These are phyloP conservation scores for Bipolaris victoriae DNA, from an alignment of 2,329 filamentous ascomycete genomes.

Conservation along the genomic window DNA sequence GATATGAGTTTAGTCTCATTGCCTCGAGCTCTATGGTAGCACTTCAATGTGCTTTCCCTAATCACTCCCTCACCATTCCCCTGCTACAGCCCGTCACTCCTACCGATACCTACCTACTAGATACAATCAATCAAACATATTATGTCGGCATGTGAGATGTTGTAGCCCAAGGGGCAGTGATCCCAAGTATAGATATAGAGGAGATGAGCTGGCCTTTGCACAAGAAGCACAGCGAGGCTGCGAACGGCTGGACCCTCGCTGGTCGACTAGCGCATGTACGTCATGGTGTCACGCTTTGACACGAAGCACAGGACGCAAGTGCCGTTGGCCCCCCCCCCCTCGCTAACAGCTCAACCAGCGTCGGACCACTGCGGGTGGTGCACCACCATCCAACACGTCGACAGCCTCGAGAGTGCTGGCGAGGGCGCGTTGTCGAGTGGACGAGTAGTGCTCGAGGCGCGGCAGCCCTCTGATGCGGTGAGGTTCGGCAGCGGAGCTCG, in stretches of 20 bases:
- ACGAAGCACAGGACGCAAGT: conserved; percentile 7
- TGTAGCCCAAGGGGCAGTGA: background rate
- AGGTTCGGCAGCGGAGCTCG: conserved; percentile 26
- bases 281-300: conserved; percentile 17
- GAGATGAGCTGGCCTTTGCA: conserved; percentile 3
- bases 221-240: conserved; percentile 11
- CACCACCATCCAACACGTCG: background rate
- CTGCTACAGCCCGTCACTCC: conserved; percentile 15
- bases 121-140: conserved; percentile 22
- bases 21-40: conserved; percentile 15
- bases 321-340: background rate
- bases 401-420: background rate
- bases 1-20: conserved; percentile 22
- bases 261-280: conserved; percentile 13
- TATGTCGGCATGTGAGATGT: conserved; percentile 5
- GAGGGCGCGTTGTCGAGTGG: background rate
- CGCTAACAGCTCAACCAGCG: background rate
- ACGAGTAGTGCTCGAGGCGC: conserved; percentile 3
- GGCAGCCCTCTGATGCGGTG: conserved; percentile 12
- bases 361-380: background rate
- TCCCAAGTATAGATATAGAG: background rate
- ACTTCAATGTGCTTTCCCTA: conserved; percentile 21
- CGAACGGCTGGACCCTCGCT: conserved; percentile 10
- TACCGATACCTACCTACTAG: conserved; percentile 12
- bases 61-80: conserved; percentile 22